A percentile compares a stretch with the other conserved stretches of the same genome.
These are phyloP conservation scores for Candida fluviatilis DNA, from an alignment of 805 yeast genomes.

Conservation along the genomic window DNA sequence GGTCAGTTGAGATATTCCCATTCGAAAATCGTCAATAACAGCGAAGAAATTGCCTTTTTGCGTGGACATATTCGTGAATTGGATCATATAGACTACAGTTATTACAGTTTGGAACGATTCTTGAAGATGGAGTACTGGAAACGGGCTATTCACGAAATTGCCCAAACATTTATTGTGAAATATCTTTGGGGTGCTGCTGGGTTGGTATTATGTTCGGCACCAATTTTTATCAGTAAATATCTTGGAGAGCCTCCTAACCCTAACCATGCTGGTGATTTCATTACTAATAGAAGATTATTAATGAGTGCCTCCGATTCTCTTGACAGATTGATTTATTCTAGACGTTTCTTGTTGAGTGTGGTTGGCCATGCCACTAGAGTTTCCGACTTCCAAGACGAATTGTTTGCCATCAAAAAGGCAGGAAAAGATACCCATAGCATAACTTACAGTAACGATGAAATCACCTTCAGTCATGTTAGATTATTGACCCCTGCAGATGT, in stretches of 20 bases:
- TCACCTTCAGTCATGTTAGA: slow-evolving; percentile 73
- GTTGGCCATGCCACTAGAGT: slow-evolving; percentile 79
- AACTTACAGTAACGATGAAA: slow-evolving; percentile 45
- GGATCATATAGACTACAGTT: slow-evolving; percentile 70
- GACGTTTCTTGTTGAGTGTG: slow-evolving; percentile 78
- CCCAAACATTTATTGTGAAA: slow-evolving; percentile 84
- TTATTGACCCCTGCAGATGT: slow-evolving; percentile 83
- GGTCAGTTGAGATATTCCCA: slow-evolving; percentile 82
- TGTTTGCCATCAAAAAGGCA: slow-evolving; percentile 43
- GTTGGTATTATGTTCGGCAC: slow-evolving; percentile 78
- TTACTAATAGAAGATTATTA: slow-evolving; percentile 80
- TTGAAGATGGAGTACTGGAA: slow-evolving; percentile 71
- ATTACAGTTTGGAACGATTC: slow-evolving; percentile 77
- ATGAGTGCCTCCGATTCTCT: slow-evolving; percentile 83
- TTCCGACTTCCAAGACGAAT: slow-evolving; percentile 60
- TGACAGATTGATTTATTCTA: slow-evolving; percentile 80
- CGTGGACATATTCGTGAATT: slow-evolving; percentile 79
- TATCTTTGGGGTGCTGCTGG: slow-evolving; percentile 98
- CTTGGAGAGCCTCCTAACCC: slow-evolving; percentile 41
- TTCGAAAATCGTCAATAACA: slow-evolving; percentile 70
- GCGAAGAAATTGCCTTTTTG: slow-evolving; percentile 84
- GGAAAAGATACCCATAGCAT: slow-evolving; percentile 18
- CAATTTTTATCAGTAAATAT: slow-evolving; percentile 67
- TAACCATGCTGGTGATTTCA: slow-evolving; percentile 71
- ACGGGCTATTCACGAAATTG: slow-evolving; percentile 74